phyloP scores from a whole-genome alignment of 345 rosid species.

The Linum lewisii region DNA sequence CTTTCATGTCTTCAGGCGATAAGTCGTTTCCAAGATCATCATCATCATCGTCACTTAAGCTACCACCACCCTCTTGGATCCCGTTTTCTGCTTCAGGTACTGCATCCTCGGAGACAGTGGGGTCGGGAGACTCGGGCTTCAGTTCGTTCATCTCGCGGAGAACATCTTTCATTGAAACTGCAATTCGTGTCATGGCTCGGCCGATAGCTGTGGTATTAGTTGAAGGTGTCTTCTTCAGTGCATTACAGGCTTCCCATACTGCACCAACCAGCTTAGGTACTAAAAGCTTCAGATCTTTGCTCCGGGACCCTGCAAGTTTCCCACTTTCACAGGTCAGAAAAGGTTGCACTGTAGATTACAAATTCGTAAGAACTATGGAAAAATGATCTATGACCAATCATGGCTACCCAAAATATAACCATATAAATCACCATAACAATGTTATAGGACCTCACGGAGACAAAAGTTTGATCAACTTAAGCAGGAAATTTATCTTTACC shows the following conservation, averaged over 20 bases:
- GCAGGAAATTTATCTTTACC: not conserved
- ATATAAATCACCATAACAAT: too few relatives aligned
- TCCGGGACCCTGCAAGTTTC: constrained; percentile 37
- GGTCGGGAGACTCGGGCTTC: constrained; percentile 39
- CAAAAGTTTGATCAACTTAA: too few relatives aligned
- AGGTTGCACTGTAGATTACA: not conserved
- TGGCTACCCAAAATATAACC: too few relatives aligned
- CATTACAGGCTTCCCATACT: constrained; percentile 81
- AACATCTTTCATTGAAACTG: constrained; percentile 84
- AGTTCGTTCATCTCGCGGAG: constrained; percentile 95
- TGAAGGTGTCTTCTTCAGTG: constrained; percentile 71
- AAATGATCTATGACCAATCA: not conserved
- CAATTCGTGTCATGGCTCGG: constrained; percentile 74
- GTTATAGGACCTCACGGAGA: too few relatives aligned
- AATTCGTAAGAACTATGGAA: not conserved
- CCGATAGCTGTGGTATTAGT: constrained; percentile 73
- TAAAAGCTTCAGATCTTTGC: constrained; percentile 28
- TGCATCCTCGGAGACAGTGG: constrained; percentile 20
- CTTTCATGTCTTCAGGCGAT: constrained; percentile 82
- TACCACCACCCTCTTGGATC: constrained; percentile 17
- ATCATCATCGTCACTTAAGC: constrained; percentile 37
- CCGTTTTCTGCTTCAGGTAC: constrained; percentile 16
- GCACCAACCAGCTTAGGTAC: constrained; percentile 66
- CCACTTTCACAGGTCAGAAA: not conserved
- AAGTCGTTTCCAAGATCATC: constrained; percentile 63